A percentile compares a stretch with the other conserved stretches of the same genome.
Evolutionary conservation across 2,329 filamentous ascomycete genomes (phyloP).

Genomic region (Hawksworthiomyces lignivorus): DNA sequence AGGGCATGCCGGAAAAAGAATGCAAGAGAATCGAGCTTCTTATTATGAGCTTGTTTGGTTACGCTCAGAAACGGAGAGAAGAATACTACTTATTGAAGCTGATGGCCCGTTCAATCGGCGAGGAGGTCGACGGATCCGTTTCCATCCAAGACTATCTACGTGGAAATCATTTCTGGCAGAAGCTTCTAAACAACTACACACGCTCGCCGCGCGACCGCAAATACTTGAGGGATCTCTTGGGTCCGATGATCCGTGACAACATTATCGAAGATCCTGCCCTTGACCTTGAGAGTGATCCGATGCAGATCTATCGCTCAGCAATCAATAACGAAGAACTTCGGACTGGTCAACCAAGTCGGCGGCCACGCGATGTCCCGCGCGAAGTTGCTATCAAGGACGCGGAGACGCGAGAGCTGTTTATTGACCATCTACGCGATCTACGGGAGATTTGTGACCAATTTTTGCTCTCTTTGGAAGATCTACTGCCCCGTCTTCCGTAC

Average conservation of each 20-base stretch:
- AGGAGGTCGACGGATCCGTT: constrained; percentile 70
- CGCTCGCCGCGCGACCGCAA: constrained; percentile 88
- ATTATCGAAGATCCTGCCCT: constrained; percentile 87
- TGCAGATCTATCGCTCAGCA: constrained; percentile 91
- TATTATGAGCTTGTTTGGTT: constrained; percentile 94
- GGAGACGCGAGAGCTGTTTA: constrained; percentile 87
- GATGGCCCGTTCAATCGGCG: constrained; percentile 70
- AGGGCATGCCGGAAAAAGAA: constrained; percentile 82
- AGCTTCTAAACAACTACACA: constrained; percentile 78
- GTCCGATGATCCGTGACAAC: constrained; percentile 78
- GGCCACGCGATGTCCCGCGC: constrained; percentile 76
- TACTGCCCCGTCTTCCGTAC: constrained; percentile 83
- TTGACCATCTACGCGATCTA: constrained; percentile 87
- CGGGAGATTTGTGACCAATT: constrained; percentile 92
- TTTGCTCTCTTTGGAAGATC: constrained; percentile 72
- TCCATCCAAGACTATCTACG: constrained; percentile 78
- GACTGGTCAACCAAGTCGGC: constrained; percentile 74
- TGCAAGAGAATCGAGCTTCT: constrained; percentile 86
- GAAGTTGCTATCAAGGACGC: constrained; percentile 94
- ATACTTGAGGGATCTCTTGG: constrained; percentile 79
- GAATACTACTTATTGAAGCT: constrained; percentile 95
- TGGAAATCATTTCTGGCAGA: constrained; percentile 89
- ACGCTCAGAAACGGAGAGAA: constrained; percentile 91
- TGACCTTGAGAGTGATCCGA: constrained; percentile 91
- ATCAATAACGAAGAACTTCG: constrained; percentile 97